These are phyloP conservation scores for Chlorella sp. DNA, from an alignment of 139 green algal genomes.

Conservation along the genomic window DNA sequence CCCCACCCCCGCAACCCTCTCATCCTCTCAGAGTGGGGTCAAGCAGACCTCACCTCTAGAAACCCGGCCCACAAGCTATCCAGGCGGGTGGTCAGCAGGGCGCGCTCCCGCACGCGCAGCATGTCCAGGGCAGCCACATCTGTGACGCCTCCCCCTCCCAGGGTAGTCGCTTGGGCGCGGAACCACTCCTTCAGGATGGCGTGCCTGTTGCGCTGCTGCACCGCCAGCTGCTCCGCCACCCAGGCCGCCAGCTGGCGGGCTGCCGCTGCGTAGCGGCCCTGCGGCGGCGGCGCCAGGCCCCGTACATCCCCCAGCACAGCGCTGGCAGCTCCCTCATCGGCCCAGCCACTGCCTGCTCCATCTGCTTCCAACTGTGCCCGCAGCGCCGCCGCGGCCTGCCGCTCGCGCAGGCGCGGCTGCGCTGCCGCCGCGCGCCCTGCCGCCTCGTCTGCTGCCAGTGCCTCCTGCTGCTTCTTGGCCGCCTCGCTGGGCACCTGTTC, in stretches of 20 bases:
- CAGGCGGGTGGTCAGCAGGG: conserved; percentile 8
- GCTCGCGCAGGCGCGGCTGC: not conserved
- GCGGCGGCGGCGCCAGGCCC: not conserved
- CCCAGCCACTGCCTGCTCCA: not conserved
- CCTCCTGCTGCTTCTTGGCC: not conserved
- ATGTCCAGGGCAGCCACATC: not conserved
- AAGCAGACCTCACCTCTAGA: conserved; percentile 4
- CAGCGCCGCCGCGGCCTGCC: not conserved
- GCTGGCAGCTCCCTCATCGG: not conserved
- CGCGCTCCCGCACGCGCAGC: not conserved
- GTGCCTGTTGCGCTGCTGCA: conserved; percentile 1
- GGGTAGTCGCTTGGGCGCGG: no score
- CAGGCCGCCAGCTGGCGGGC: not conserved
- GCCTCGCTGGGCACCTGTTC: not conserved
- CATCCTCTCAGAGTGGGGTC: no score
- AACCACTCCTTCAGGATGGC: conserved; percentile 17
- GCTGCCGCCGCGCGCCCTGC: not conserved
- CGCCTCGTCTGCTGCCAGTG: not conserved
- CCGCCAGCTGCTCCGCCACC: conserved; percentile 5
- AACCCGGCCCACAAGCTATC: conserved; percentile 45
- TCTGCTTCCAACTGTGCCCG: not conserved
- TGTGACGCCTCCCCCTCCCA: not conserved
- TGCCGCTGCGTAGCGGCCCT: not conserved
- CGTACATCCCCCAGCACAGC: not conserved
- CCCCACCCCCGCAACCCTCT: no score